These are phyloP conservation scores for Suillus paluster DNA, from an alignment of 768 basidiomycete species.

Conservation along the genomic window DNA sequence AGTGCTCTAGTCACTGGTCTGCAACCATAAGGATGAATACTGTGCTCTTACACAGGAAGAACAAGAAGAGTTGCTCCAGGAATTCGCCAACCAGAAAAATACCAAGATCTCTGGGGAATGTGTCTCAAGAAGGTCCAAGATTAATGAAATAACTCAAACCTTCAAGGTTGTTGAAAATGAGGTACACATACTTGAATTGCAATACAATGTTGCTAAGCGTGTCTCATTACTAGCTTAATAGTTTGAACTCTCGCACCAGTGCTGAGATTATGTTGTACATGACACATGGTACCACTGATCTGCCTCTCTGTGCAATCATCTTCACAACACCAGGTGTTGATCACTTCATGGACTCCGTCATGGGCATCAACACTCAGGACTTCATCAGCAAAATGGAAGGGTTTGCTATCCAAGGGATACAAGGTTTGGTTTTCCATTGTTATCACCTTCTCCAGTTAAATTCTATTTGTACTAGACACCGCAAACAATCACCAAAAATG, in stretches of 20 bases:
- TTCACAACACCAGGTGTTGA: background rate
- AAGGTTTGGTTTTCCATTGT: background rate
- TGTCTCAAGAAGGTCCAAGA: constrained; percentile 9
- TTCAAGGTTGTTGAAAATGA: constrained; percentile 12
- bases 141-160: constrained; percentile 13
- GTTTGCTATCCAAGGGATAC: constrained; percentile 8
- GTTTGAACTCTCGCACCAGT: background rate
- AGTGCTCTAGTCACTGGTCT: background rate
- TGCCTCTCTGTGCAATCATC: background rate
- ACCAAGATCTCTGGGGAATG: background rate
- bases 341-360: background rate
- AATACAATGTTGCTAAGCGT: background rate
- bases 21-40: background rate
- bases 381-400: constrained; percentile 14
- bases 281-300: background rate
- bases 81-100: background rate
- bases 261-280: background rate
- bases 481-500: constrained; percentile 4
- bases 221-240: background rate
- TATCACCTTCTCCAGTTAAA: too few relatives aligned
- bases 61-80: background rate
- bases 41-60: background rate
- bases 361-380: constrained; percentile 9
- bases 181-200: constrained; percentile 1
- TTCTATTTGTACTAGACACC: background rate